Conservation (phyloP, 2,329 filamentous ascomycete genomes). For the Cyphellophora europaea region DNA sequence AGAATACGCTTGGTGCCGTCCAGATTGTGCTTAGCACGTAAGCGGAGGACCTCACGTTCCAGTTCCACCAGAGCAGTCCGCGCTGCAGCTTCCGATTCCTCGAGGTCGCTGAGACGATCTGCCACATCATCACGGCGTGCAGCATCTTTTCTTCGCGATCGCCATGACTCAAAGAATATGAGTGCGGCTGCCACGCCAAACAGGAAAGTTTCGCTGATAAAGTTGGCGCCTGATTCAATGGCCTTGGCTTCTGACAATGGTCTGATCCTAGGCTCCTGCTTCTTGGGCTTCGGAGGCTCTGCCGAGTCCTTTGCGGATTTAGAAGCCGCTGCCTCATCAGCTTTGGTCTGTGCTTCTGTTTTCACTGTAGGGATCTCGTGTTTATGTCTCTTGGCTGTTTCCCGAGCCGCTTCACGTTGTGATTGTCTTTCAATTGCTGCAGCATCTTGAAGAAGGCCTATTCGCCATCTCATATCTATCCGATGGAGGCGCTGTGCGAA, state of each 20-base stretch:
- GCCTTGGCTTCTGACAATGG: conserved; percentile 59
- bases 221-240: conserved; percentile 60
- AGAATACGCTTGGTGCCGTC: conserved; percentile 26
- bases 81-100: conserved; percentile 37
- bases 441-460: conserved; percentile 55
- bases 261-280: conserved; percentile 45
- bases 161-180: conserved; percentile 54
- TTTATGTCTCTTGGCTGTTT: conserved; percentile 45
- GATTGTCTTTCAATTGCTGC: conserved; percentile 38
- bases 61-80: conserved; percentile 32
- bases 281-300: conserved; percentile 37
- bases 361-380: conserved; percentile 50
- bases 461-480: conserved; percentile 58
- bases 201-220: conserved; percentile 58
- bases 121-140: conserved; percentile 51
- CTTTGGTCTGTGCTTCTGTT: conserved; percentile 50
- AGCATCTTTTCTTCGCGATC: conserved; percentile 52
- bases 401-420: conserved; percentile 39
- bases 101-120: conserved; percentile 49
- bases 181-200: conserved; percentile 54
- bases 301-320: conserved; percentile 31
- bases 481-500: conserved; percentile 57
- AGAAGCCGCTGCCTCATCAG: conserved; percentile 42
- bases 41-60: conserved; percentile 35
- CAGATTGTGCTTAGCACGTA: conserved; percentile 26